Conservation (phyloP, 2,329 filamentous ascomycete genomes). For the Penicillium freii region DNA sequence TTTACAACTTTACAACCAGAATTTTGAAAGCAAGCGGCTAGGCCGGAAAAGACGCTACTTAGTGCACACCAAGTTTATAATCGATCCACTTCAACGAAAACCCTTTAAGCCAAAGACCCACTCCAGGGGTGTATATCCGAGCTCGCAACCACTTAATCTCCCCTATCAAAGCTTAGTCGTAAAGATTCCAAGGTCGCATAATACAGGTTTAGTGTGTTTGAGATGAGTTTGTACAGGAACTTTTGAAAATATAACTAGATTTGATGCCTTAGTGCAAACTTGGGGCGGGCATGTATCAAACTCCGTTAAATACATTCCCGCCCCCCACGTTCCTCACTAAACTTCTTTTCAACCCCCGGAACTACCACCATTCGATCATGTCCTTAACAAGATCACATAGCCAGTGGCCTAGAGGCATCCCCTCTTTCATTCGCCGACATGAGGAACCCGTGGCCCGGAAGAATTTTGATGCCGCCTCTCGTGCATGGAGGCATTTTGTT, state of each 20-base stretch:
- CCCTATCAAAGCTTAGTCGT: slow-evolving; percentile 4
- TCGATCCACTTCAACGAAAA: background rate
- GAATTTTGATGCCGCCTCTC: slow-evolving; percentile 9
- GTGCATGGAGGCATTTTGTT: slow-evolving; percentile 15
- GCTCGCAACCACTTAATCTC: background rate
- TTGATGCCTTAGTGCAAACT: slow-evolving; percentile 4
- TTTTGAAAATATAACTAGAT: background rate
- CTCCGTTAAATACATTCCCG: slow-evolving; percentile 1
- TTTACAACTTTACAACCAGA: too few relatives aligned
- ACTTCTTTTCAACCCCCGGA: background rate
- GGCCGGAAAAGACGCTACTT: too few relatives aligned
- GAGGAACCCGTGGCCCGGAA: slow-evolving; percentile 8
- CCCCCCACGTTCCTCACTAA: background rate
- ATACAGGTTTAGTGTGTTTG: slow-evolving; percentile 2
- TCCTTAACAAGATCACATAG: slow-evolving; percentile 1
- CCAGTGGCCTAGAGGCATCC: slow-evolving; percentile 11
- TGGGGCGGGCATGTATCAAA: background rate
- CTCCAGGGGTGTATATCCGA: background rate
- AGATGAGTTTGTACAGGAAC: too few relatives aligned
- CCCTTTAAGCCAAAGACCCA: background rate
- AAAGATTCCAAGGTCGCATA: slow-evolving; percentile 3
- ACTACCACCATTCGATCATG: slow-evolving; percentile 1
- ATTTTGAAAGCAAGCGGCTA: too few relatives aligned
- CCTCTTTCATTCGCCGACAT: slow-evolving; percentile 12
- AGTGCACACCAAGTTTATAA: too few relatives aligned